Conservation (phyloP, 371 early-diverging fungal genomes). For the Haplosporangium sp. region DNA sequence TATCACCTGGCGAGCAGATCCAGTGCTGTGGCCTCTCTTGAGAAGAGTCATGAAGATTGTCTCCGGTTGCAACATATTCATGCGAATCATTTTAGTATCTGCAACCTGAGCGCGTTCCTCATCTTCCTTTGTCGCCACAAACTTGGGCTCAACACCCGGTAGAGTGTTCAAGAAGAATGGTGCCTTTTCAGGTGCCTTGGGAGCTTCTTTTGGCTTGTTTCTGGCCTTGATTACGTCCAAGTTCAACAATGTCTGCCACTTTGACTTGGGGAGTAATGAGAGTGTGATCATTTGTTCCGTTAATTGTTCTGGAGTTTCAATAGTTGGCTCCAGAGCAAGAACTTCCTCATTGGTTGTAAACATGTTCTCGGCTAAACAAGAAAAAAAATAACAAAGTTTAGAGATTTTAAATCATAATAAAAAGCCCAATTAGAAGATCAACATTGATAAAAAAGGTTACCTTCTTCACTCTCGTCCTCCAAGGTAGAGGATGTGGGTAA, state of each 20-base stretch:
- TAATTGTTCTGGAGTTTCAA: slow-evolving; percentile 71
- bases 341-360: slow-evolving; percentile 52
- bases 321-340: slow-evolving; percentile 48
- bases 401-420: neutral
- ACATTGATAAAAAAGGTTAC: slow-evolving; percentile 3
- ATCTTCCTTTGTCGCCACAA: slow-evolving; percentile 62
- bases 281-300: slow-evolving; percentile 87
- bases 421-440: neutral
- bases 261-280: slow-evolving; percentile 82
- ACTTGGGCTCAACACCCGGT: slow-evolving; percentile 77
- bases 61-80: slow-evolving; percentile 63
- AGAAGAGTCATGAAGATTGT: slow-evolving; percentile 71
- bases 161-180: slow-evolving; percentile 94
- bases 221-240: slow-evolving; percentile 94
- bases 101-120: slow-evolving; percentile 48
- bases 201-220: slow-evolving; percentile 90
- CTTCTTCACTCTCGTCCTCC: slow-evolving; percentile 59
- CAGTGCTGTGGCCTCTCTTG: slow-evolving; percentile 62
- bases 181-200: slow-evolving; percentile 88
- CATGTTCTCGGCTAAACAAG: slow-evolving; percentile 52
- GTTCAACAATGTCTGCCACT: slow-evolving; percentile 92
- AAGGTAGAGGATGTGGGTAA: slow-evolving; percentile 66
- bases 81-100: slow-evolving; percentile 57
- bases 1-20: slow-evolving; percentile 13
- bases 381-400: neutral